These are phyloP conservation scores for Serendipita sp. DNA, from an alignment of 768 basidiomycete species.

Conservation along the genomic window DNA sequence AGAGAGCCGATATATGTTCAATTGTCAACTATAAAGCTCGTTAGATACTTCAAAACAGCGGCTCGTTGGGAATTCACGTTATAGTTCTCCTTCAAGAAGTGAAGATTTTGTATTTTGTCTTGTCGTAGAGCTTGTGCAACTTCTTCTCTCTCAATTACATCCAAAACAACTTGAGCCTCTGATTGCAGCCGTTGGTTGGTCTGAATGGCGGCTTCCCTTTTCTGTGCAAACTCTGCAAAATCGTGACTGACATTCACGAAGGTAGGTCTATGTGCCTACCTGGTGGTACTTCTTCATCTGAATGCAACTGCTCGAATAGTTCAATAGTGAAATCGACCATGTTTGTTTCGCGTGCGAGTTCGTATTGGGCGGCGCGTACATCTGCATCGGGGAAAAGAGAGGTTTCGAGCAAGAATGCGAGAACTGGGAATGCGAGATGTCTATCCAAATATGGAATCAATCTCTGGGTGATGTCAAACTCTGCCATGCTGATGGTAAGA, in stretches of 20 bases:
- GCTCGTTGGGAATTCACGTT: constrained; percentile 33
- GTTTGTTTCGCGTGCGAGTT: constrained; percentile 91
- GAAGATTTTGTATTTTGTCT: constrained; percentile 93
- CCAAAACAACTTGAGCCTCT: constrained; percentile 82
- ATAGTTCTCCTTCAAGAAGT: constrained; percentile 87
- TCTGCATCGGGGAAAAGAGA: constrained; percentile 64
- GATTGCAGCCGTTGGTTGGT: constrained; percentile 74
- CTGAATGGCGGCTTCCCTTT: constrained; percentile 65
- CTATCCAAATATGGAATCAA: constrained; percentile 87
- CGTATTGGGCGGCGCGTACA: constrained; percentile 84
- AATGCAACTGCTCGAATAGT: constrained; percentile 64
- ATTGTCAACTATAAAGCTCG: constrained; percentile 55
- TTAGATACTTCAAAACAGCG: background rate
- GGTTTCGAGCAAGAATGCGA: constrained; percentile 68
- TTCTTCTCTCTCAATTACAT: constrained; percentile 93
- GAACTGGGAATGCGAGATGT: constrained; percentile 84
- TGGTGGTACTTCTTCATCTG: constrained; percentile 48
- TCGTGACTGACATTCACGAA: background rate
- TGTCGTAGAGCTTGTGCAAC: constrained; percentile 87
- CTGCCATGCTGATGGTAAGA: constrained; percentile 33
- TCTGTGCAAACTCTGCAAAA: constrained; percentile 59
- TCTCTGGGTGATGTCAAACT: constrained; percentile 80
- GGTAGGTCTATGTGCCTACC: constrained; percentile 28
- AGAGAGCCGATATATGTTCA: constrained; percentile 88
- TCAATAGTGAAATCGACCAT: constrained; percentile 90